Evolutionary conservation across 345 rosid species (phyloP), one percentile per base, ranked within the genome.

Genomic region (Sisymbrium irio): DNA sequence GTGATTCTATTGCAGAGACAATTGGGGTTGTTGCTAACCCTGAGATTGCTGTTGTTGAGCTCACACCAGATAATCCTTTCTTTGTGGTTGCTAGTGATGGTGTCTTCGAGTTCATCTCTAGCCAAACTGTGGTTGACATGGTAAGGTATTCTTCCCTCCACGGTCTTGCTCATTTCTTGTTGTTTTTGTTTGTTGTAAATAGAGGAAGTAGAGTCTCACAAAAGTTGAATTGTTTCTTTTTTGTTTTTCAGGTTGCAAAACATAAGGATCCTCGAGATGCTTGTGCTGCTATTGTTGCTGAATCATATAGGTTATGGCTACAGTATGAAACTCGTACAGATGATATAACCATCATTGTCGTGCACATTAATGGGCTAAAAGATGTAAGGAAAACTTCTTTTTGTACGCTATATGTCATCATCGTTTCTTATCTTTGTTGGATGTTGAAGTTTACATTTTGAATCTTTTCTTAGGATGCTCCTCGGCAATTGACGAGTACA

Each of bases 301-400:
- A 95, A 88, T 88, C 99, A 59, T 95, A 95, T 83, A 91, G 97
- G 71, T 83, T 95, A 74, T 95, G 99, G 99, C 86, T 95, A 58
- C 99, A 95, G 72, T 95, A 89, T 74, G 99, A 95, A 83, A 95
- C 99, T 75, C 97, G 99, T 14, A 95, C 99, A n/a, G 99, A 95
- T 87, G 99, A 95, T 79, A 95, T 95, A 60, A 95, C 99, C 22
- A 85, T 95, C 78, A 87, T 95, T 69, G 97, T 95, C 51, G 97
- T 91, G 72, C 97, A 95, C 81, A 68, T 95, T 72, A 79, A 82
- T 80, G 97, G 97, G 62, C 79, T 95, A 70, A 82, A 72, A 59
- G 82, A 83, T 65, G 99, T 95, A 83, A 79, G 89, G 6, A 63
- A 45, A 66, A 73, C 44, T 71, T 65, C 36, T 73, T 36, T 51